Evolutionary conservation across 164 flowering plant genomes (phyloP), one percentile per base, ranked within the genome.

Genomic region (Berberis vulgaris): DNA sequence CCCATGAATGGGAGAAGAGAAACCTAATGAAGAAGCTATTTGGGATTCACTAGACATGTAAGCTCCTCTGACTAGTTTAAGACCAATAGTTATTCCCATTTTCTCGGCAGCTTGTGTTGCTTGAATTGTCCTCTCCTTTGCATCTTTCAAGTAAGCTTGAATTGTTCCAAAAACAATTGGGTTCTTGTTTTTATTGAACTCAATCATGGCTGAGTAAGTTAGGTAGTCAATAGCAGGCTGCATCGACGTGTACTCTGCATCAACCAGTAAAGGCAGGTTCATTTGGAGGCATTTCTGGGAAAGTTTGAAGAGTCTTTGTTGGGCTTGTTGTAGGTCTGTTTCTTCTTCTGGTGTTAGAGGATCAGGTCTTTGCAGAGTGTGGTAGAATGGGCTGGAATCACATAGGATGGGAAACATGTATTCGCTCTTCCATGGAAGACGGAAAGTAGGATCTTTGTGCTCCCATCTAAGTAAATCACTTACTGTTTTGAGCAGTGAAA

Each of bases 181-280:
- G 8, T 63, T 70, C 0, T 67, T 72, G 2, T 63, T 72, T 49
- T 63, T 73, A 69, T 85, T 79, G 75, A 69, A 75, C 49, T 7
- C 11, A 58, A 86, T 67, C 9, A 90, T 80, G 0, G 89, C 59
- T 0, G 81, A 79, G 72, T 88, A 86, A 0, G 88, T 80, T 9
- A 94, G 63, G 80, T 91, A 91, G 64, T 91, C 96, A 6, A 94
- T 87, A 6, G 88, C 96, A 0, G 98, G 97, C 62, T 88, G 96
- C 10, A 91, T 76, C 0, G 69, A 60, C 0, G 91, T 86, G 73
- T 88, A 84, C 80, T 94, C 97, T 8, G 97, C 97, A 68, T 94
- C 98, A 1, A 94, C 69, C 1, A 77, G 53, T 43, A 91, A 57
- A 1, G 88, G 89, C 0, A 91, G 73, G 41, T 76, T 74, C 49